phyloP scores from a whole-genome alignment of 2,329 filamentous ascomycete genomes.

The Xylariaceae sp. region DNA sequence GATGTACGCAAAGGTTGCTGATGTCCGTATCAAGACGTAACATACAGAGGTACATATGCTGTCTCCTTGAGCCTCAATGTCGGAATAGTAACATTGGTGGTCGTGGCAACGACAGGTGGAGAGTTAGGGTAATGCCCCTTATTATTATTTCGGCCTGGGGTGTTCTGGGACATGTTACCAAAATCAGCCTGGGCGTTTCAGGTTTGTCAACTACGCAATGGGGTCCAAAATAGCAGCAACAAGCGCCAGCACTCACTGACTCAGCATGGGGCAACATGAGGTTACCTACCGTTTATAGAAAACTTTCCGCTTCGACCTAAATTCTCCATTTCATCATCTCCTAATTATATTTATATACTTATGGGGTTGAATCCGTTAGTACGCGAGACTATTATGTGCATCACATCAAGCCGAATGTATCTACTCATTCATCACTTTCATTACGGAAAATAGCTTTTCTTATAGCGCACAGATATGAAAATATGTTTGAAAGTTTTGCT shows the following conservation, averaged over 20 bases:
- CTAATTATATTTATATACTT: neutral
- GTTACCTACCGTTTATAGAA: no score
- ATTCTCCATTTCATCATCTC: neutral
- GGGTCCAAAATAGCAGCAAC: conserved; percentile 19
- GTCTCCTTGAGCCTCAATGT: neutral
- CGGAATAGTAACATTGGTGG: neutral
- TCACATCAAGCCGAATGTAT: neutral
- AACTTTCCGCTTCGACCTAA: neutral
- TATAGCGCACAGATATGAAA: no score
- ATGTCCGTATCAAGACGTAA: no score
- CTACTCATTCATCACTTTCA: no score
- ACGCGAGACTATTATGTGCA: neutral
- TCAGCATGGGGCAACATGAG: no score
- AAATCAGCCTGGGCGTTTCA: conserved; percentile 22
- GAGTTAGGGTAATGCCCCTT: neutral
- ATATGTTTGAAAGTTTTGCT: no score
- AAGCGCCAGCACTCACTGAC: conserved; percentile 6
- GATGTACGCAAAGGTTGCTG: no score
- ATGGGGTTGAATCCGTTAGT: neutral
- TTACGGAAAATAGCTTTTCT: no score
- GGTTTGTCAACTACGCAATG: conserved; percentile 9
- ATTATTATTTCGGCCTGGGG: neutral
- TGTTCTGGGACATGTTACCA: conserved; percentile 11
- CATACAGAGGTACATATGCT: no score
- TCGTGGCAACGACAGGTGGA: neutral